Percentiles rank a stretch among this genome's conserved stretches.
phyloP scores from a whole-genome alignment of 2,329 filamentous ascomycete species.

The Plectosphaerella plurivora region DNA sequence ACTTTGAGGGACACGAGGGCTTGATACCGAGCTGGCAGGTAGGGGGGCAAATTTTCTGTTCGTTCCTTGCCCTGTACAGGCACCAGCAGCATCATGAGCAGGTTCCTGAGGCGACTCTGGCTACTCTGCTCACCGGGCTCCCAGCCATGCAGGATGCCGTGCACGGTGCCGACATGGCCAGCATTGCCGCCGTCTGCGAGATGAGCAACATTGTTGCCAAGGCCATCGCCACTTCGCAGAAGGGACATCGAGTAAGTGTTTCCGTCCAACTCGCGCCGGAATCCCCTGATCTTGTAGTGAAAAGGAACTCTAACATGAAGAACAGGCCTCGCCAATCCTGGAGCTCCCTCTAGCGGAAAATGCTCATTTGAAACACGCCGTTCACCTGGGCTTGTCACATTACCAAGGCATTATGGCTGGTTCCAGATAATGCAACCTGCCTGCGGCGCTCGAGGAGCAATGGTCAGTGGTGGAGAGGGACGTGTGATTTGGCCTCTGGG shows the following conservation, averaged over 20 bases:
- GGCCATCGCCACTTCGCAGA: constrained; percentile 51
- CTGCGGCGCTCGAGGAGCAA: too few relatives aligned
- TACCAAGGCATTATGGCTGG: constrained; percentile 59
- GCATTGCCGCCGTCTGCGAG: constrained; percentile 73
- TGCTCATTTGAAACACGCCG: constrained; percentile 64
- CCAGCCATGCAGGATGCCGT: constrained; percentile 11
- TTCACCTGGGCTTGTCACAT: constrained; percentile 64
- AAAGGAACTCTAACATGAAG: constrained; percentile 12
- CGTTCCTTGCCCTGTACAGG: constrained; percentile 51
- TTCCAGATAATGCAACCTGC: not conserved
- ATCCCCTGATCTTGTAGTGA: not conserved
- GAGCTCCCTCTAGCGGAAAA: constrained; percentile 68
- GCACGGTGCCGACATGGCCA: constrained; percentile 34
- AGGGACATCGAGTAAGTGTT: constrained; percentile 51
- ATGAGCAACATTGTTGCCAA: constrained; percentile 73
- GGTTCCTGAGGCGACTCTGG: constrained; percentile 37
- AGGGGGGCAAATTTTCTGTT: constrained; percentile 74
- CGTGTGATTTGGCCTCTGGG: not conserved
- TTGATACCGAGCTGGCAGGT: constrained; percentile 69
- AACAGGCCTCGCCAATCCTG: constrained; percentile 44
- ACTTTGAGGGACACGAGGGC: constrained; percentile 62
- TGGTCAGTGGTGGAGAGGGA: not conserved
- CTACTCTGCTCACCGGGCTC: constrained; percentile 49
- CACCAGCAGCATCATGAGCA: constrained; percentile 31
- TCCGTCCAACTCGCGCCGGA: not conserved